Base-by-base conservation (phyloP, 2,329 filamentous ascomycete species). In the Aspergillus spinulosporus region DNA sequence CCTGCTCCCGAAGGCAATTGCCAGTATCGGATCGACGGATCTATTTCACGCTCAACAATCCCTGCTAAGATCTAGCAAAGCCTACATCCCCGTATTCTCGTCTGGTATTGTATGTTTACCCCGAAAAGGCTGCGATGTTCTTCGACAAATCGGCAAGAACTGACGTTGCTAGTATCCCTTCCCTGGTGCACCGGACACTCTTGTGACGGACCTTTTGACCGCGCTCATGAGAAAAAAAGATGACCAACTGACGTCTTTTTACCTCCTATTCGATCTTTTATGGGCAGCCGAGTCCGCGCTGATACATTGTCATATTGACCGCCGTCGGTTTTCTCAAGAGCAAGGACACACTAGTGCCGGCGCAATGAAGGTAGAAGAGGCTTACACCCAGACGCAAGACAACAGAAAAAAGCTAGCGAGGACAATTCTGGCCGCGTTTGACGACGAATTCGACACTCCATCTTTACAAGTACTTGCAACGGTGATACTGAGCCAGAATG, bases 241-340 rank as follows among this genome's bases (percentile, higher is more conserved):
- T 7, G 68, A 72, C 32, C 70, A 69, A 57, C 57, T 70, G 32
- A 59, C 66, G 45, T 65, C 70, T 6, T 73, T 72, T 52, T 71
- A 64, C 59, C 63, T 68, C 6, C 52, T 74, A 5, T 70, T 66
- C 43, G 72, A 74, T 52, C 66, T 66, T 32, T 48, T 71, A 36
- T 73, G 71, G 68, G 69, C 71, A 1, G 62, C 67, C 5, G 72
- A 74, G 56, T 68, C 63, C 39, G 69, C 69, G 8, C 56, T 73
- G 8, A 68, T 67, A 36, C 70, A 73, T 56, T 68, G 69, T 45
- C 67, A 68, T 58, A 67, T 72, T n/a, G 70, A 73, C 58, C 63
- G 67, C 49, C 65, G 65, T 47, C 61, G 61, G 26, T 58, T 62
- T 9, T 59, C 58, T 5, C 64, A 66, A 44, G 61, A 66, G 37